These are phyloP conservation scores for Ceratocystis ficicola DNA, from an alignment of 2,329 filamentous ascomycete species.

Conservation along the genomic window DNA sequence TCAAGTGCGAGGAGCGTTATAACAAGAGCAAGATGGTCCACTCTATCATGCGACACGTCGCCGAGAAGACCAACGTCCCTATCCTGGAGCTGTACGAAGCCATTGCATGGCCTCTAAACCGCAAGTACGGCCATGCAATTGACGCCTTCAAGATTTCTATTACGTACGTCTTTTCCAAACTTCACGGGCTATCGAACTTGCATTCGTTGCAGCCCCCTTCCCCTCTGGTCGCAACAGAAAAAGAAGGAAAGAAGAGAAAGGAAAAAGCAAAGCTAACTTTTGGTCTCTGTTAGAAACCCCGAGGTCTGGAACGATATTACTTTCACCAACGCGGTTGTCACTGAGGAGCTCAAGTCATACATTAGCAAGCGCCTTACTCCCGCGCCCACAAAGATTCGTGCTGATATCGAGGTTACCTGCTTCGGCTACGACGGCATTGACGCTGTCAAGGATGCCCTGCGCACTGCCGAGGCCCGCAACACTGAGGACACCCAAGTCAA, in stretches of 20 bases:
- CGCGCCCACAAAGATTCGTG: slow-evolving; percentile 96
- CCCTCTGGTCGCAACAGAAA: not conserved
- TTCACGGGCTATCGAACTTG: not conserved
- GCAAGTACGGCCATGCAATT: slow-evolving; percentile 90
- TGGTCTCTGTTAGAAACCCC: slow-evolving; percentile 53
- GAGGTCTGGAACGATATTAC: slow-evolving; percentile 89
- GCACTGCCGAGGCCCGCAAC: slow-evolving; percentile 85
- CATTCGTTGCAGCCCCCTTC: not conserved
- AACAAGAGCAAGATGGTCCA: slow-evolving; percentile 99
- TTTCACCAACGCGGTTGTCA: slow-evolving; percentile 75
- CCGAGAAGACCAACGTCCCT: slow-evolving; percentile 89
- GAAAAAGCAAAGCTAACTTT: not conserved
- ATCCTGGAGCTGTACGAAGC: slow-evolving; percentile 89
- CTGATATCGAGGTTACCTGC: slow-evolving; percentile 92
- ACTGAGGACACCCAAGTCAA: slow-evolving; percentile 89
- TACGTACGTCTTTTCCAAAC: slow-evolving; percentile 49
- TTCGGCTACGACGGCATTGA: slow-evolving; percentile 97
- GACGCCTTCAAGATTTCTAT: slow-evolving; percentile 99
- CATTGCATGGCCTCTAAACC: slow-evolving; percentile 95
- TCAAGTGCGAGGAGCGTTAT: slow-evolving; percentile 98
- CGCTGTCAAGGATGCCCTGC: slow-evolving; percentile 85
- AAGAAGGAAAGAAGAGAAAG: too few relatives aligned
- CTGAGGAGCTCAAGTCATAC: slow-evolving; percentile 84
- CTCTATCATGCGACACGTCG: slow-evolving; percentile 96
- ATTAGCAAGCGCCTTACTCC: slow-evolving; percentile 95